phyloP scores from a whole-genome alignment of 2,329 filamentous ascomycete species.

The Tolypocladium endophyticum region DNA sequence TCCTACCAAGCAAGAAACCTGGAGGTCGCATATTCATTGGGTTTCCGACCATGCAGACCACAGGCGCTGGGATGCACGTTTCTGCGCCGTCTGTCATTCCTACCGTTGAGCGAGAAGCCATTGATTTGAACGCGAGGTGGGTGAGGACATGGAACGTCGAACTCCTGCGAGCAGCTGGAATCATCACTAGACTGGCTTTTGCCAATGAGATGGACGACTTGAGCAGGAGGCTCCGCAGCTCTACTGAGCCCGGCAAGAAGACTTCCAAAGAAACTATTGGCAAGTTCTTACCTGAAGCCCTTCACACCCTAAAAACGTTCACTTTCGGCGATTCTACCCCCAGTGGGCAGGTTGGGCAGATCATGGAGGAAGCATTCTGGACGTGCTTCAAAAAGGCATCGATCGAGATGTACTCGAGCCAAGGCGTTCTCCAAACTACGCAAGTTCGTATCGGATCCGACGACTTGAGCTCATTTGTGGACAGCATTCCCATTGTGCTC shows the following conservation, averaged over 20 bases:
- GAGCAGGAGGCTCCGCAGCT: slow-evolving; percentile 45
- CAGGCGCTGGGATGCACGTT: slow-evolving; percentile 84
- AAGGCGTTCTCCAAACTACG: slow-evolving; percentile 75
- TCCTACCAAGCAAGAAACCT: slow-evolving; percentile 73
- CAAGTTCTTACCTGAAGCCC: slow-evolving; percentile 63
- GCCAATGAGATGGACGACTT: slow-evolving; percentile 76
- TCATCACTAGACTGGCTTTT: slow-evolving; percentile 82
- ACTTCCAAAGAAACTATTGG: slow-evolving; percentile 54
- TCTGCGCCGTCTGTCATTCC: slow-evolving; percentile 94
- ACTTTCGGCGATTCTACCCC: slow-evolving; percentile 86
- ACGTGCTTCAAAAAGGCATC: slow-evolving; percentile 72
- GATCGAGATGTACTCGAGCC: slow-evolving; percentile 81
- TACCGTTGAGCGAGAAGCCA: slow-evolving; percentile 92
- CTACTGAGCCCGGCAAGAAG: slow-evolving; percentile 33
- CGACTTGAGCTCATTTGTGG: slow-evolving; percentile 62
- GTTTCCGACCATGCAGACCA: slow-evolving; percentile 95
- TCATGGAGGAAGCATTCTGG: slow-evolving; percentile 95
- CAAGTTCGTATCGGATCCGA: slow-evolving; percentile 67
- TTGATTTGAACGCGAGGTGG: slow-evolving; percentile 91
- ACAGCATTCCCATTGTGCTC: slow-evolving; percentile 79
- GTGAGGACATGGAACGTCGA: slow-evolving; percentile 94
- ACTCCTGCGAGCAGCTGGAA: slow-evolving; percentile 81
- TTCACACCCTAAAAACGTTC: slow-evolving; percentile 80
- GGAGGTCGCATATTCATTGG: slow-evolving; percentile 90
- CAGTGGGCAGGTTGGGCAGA: slow-evolving; percentile 68